Percentiles rank a stretch among this genome's conserved stretches.
Conservation (phyloP, 768 basidiomycete genomes). For the Boletales sp. region DNA sequence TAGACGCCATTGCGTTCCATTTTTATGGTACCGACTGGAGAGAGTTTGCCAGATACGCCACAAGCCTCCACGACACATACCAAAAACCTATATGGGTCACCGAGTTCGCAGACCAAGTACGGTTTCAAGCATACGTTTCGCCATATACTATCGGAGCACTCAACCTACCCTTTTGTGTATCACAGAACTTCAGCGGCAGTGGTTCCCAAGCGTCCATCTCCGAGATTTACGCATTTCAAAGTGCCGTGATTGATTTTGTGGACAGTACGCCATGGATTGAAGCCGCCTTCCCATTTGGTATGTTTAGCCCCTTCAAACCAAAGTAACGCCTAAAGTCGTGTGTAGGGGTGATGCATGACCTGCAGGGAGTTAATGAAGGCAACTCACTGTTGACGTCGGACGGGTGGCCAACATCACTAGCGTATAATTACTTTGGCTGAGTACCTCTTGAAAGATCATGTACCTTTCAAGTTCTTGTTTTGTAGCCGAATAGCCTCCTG, state of each 20-base stretch:
- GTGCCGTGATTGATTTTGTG: conserved; percentile 41
- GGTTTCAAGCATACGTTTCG: background rate
- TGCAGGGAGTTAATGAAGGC: conserved; percentile 51
- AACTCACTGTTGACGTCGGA: conserved; percentile 50
- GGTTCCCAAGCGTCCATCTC: conserved; percentile 37
- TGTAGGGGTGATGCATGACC: conserved; percentile 52
- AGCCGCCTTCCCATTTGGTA: conserved; percentile 62
- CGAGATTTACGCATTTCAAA: conserved; percentile 50
- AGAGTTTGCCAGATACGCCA: conserved; percentile 52
- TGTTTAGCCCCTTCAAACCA: conserved; percentile 16
- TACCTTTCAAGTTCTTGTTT: no score
- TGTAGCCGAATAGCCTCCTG: no score
- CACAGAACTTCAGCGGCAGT: conserved; percentile 51
- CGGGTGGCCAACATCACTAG: conserved; percentile 54
- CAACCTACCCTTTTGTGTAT: background rate
- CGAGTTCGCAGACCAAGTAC: conserved; percentile 70
- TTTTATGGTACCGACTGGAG: conserved; percentile 58
- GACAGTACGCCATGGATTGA: conserved; percentile 37
- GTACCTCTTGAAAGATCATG: no score
- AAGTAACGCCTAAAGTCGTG: background rate
- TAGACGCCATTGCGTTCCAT: conserved; percentile 64
- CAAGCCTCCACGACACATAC: conserved; percentile 46
- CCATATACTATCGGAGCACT: background rate
- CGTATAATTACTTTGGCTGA: conserved; percentile 46
- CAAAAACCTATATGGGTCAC: conserved; percentile 52